Evolutionary conservation across 495 filamentous ascomycete genomes (phyloP), one percentile per base, ranked within the genome.

Genomic region (Penicillium egyptiacum): DNA sequence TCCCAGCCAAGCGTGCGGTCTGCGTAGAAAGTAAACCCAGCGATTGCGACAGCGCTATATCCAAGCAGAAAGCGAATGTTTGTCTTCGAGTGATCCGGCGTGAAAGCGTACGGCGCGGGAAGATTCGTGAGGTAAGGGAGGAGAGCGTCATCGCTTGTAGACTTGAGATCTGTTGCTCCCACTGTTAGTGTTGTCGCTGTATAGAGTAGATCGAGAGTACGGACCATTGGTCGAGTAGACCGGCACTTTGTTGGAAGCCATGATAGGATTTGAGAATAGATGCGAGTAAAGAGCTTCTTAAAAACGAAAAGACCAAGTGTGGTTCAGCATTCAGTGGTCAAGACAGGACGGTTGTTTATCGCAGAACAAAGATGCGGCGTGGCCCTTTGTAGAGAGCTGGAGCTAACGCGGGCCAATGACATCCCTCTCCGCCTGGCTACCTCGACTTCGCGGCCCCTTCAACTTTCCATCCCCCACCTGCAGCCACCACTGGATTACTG

Each of bases 1-100:
- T 96, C 91, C 81, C 93, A 98, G 55, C 92, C 92, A 31, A 92
- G 75, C 61, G 86, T 89, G 74, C 91, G 96, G 80, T 98, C 94
- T 67, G 88, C 91, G 63, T 86, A 86, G 82, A 98, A 97, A 52
- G 87, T 89, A 41, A 83, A 85, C 19, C 78, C 92, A 17, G 90
- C 84, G 60, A 97, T 86, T 23, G 76, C 68, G 63, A 97, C 90
- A 58, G 91, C 91, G 20, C 79, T 71, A 75, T 94, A 98, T 44
- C 95, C 93, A 0, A 98, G 72, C 1, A 79, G 75, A 40, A 98
- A 86, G 47, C 91, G 90, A 42, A 94, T 80, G 69, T 97, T 91
- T 63, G 85, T 83, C 44, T 92, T 86, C 56, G 68, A 78, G 80
- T 98, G 86, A 62, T 87, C 85, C 69, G 92, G 91, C 25, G 72